These are phyloP conservation scores for Scleromitrula shiraiana DNA, from an alignment of 2,329 filamentous ascomycete genomes.

Conservation along the genomic window DNA sequence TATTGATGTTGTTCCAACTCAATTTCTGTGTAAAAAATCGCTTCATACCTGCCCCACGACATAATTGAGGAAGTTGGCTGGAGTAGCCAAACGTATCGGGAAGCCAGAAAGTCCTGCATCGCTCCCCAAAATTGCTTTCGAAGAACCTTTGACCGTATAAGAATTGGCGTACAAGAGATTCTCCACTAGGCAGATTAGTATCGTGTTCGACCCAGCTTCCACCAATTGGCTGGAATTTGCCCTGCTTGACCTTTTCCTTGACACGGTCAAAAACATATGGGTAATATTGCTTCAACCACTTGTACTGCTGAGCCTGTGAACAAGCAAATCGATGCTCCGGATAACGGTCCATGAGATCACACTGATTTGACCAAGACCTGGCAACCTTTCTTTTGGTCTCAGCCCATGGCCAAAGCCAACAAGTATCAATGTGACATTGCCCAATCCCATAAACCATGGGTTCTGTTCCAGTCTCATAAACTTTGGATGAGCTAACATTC, in stretches of 20 bases:
- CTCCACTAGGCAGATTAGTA: conserved; percentile 92
- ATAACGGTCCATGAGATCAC: conserved; percentile 89
- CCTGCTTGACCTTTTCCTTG: conserved; percentile 82
- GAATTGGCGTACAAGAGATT: conserved; percentile 90
- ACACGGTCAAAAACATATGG: conserved; percentile 85
- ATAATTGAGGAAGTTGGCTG: conserved; percentile 86
- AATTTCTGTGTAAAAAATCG: conserved; percentile 97
- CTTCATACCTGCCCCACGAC: conserved; percentile 88
- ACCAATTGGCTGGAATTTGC: conserved; percentile 88
- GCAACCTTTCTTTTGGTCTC: conserved; percentile 97
- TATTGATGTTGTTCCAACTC: conserved; percentile 99
- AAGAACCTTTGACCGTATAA: conserved; percentile 94
- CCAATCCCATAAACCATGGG: conserved; percentile 83
- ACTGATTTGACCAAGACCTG: conserved; percentile 94
- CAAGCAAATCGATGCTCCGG: conserved; percentile 88
- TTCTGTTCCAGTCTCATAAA: conserved; percentile 69
- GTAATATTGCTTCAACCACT: conserved; percentile 89
- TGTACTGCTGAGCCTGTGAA: conserved; percentile 95
- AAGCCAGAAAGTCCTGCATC: conserved; percentile 91
- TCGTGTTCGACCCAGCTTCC: conserved; percentile 99
- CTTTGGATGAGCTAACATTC: conserved; percentile 70
- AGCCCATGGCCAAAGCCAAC: conserved; percentile 97
- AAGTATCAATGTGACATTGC: conserved; percentile 96
- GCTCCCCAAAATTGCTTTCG: conserved; percentile 81
- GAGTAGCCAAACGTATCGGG: conserved; percentile 98